These are phyloP conservation scores for Fraxinus latifolia DNA, from an alignment of 305 asterid genomes.

Conservation along the genomic window DNA sequence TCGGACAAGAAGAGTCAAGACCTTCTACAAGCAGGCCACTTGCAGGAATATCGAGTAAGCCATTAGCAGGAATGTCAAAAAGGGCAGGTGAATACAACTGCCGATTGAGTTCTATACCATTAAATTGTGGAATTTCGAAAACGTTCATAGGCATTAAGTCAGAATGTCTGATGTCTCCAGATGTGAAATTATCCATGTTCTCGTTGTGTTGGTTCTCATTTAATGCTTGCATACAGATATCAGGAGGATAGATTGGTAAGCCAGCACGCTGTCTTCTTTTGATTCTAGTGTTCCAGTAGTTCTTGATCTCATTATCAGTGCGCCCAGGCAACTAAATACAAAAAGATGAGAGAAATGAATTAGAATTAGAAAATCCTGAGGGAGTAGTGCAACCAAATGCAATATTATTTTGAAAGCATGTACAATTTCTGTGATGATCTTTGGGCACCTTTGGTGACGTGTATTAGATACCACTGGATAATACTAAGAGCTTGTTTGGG, in stretches of 20 bases:
- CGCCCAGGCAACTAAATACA: slow-evolving; percentile 66
- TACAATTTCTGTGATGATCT: neutral
- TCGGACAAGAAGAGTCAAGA: slow-evolving; percentile 18
- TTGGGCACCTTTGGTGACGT: neutral
- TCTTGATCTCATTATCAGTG: slow-evolving; percentile 79
- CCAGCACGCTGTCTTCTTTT: slow-evolving; percentile 72
- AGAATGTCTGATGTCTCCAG: slow-evolving; percentile 34
- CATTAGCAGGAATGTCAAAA: slow-evolving; percentile 4
- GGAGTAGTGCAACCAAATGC: neutral
- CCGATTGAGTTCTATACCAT: slow-evolving; percentile 42
- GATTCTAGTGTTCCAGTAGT: slow-evolving; percentile 78
- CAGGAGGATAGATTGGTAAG: slow-evolving; percentile 71
- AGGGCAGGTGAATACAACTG: slow-evolving; percentile 33
- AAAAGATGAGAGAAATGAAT: slow-evolving; percentile 8
- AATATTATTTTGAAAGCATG: neutral
- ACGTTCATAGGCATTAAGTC: slow-evolving; percentile 38
- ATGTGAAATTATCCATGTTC: slow-evolving; percentile 36
- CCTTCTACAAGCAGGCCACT: slow-evolving; percentile 28
- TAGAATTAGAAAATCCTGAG: neutral
- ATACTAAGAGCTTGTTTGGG: neutral
- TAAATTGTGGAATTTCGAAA: slow-evolving; percentile 52
- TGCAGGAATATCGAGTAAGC: slow-evolving; percentile 17
- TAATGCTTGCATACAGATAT: slow-evolving; percentile 41
- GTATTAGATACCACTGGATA: neutral
- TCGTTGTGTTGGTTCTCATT: slow-evolving; percentile 44